Evolutionary conservation across 2,329 filamentous ascomycete genomes (phyloP).

Genomic region (Pyricularia pennisetigena): DNA sequence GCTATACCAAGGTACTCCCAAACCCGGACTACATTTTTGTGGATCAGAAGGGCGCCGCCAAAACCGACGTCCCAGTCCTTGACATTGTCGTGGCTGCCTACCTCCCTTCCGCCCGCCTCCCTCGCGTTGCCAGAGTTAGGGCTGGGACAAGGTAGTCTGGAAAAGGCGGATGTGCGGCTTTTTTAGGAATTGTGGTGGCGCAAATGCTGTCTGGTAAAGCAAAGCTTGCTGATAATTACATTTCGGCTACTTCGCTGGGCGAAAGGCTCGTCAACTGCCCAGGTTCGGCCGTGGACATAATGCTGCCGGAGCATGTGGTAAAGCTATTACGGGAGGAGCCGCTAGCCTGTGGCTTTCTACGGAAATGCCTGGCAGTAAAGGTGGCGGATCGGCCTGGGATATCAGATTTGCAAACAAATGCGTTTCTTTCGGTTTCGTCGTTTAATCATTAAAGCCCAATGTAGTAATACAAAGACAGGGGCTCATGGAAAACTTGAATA

Average conservation of each 20-base stretch:
- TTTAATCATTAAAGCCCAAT: not conserved
- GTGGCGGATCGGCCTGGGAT: not conserved
- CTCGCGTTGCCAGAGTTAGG: not conserved
- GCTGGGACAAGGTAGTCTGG: not conserved
- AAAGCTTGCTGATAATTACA: not conserved
- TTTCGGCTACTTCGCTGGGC: not conserved
- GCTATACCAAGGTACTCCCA: not conserved
- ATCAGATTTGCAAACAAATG: not conserved
- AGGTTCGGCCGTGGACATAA: not conserved
- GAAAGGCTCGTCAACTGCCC: not conserved
- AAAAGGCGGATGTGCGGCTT: not conserved
- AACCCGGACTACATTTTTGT: not conserved
- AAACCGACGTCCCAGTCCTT: not conserved
- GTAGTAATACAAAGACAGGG: not conserved
- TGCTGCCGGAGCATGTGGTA: not conserved
- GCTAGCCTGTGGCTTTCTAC: not conserved
- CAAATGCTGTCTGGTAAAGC: not conserved
- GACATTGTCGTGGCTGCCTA: not conserved
- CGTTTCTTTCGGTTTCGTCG: not conserved
- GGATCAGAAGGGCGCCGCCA: not conserved
- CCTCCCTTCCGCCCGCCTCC: not conserved
- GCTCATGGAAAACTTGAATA: not conserved
- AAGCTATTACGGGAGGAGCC: not conserved
- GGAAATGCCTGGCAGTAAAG: not conserved
- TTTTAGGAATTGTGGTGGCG: not conserved